Base-by-base conservation (phyloP, 139 green algal genomes). In the Zygnema circumcarinatum region DNA sequence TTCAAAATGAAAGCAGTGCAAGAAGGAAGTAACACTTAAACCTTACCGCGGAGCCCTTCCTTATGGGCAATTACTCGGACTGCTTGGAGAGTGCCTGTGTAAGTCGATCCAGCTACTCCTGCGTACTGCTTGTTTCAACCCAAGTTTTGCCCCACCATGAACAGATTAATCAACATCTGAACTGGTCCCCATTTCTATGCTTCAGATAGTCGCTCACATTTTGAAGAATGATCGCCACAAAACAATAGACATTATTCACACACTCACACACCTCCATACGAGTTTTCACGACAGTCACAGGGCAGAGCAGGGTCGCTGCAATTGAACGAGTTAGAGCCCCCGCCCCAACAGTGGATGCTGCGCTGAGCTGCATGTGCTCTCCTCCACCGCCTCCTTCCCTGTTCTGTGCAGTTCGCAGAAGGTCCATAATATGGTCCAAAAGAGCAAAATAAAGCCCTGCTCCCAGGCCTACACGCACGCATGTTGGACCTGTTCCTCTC, bases 221-320 rank as follows among this genome's bases (percentile, higher is more conserved):
- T 29, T 29, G 29, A 29, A 29, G 29, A 72, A 72, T 35, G 56
- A 29, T 29, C 29, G 56, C 56, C 56, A 72, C 56, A 29, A 29
- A 29, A 29, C 29, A 72, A 29, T 29, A 29, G 29, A 29, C 56
- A 29, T 29, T 29, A n/a, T n/a, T n/a, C n/a, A n/a, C n/a, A n/a
- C n/a, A n/a, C n/a, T 84, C 25, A 72, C 25, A 29, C 52, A 89
- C 84, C 84, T 99, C 97, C 95, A 99, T 98, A 33, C 96, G 91
- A 0, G 97, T 99, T 83, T 99, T 99, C 16, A 99, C 93, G 0
- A 99, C 91, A 0, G 95, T 98, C 25, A 98, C 83, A 11, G 97
- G 97, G 40, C 93, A 97, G 52, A 98, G 91, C 2, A 95, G 86
- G 0, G 95, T 87, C 25, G 95, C 94, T 2, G 95, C 94, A 56